phyloP scores from a whole-genome alignment of 805 yeast genomes.

The Lachancea dasiensis region DNA sequence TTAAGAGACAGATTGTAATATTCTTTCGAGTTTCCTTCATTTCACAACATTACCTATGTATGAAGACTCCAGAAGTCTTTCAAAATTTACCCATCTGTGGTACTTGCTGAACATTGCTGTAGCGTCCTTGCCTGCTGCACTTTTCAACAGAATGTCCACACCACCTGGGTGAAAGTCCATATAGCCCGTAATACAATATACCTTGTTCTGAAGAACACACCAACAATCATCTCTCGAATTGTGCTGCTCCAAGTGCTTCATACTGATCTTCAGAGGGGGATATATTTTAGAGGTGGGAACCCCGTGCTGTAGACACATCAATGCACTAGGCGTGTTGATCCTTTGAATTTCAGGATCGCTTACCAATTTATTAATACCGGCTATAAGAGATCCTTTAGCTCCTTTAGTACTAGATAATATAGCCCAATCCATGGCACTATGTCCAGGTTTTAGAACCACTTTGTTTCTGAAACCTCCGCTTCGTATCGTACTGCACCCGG shows the following conservation, averaged over 20 bases:
- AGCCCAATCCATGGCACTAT: slow-evolving; percentile 31
- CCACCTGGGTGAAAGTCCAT: slow-evolving; percentile 93
- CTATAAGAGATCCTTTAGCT: slow-evolving; percentile 16
- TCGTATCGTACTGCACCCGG: slow-evolving; percentile 19
- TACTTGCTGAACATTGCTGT: slow-evolving; percentile 68
- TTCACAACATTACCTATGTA: slow-evolving; percentile 51
- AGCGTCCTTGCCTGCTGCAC: slow-evolving; percentile 78
- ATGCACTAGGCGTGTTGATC: slow-evolving; percentile 16
- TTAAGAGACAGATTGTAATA: too few relatives aligned
- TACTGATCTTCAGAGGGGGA: slow-evolving; percentile 49
- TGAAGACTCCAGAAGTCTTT: slow-evolving; percentile 72
- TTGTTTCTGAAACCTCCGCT: slow-evolving; percentile 25
- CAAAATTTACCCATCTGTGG: slow-evolving; percentile 78
- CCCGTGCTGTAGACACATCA: slow-evolving; percentile 15
- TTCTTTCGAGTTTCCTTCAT: background rate
- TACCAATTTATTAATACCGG: slow-evolving; percentile 16
- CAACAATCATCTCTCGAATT: slow-evolving; percentile 64
- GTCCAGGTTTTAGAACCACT: slow-evolving; percentile 34
- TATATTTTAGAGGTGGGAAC: slow-evolving; percentile 18
- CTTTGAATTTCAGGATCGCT: slow-evolving; percentile 11
- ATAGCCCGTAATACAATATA: slow-evolving; percentile 83
- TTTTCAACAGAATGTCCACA: slow-evolving; percentile 58
- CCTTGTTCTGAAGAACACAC: slow-evolving; percentile 75
- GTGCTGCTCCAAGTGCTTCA: slow-evolving; percentile 57
- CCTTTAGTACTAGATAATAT: slow-evolving; percentile 17